A percentile compares a stretch with the other conserved stretches of the same genome.
These are phyloP conservation scores for Pleurotus giganteus DNA, from an alignment of 768 basidiomycete species.

Conservation along the genomic window DNA sequence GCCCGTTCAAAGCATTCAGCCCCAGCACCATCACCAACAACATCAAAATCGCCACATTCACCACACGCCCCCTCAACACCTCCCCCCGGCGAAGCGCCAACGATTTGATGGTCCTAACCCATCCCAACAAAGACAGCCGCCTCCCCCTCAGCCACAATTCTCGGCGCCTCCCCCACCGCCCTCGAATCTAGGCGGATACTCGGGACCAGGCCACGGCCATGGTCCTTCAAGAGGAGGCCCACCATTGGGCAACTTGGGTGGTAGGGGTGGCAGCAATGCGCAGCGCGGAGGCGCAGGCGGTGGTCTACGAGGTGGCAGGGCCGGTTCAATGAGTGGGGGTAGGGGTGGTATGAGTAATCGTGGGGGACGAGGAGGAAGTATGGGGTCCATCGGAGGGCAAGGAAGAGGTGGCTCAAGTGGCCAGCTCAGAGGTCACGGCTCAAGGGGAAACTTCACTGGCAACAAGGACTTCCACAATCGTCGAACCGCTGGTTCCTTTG, in stretches of 20 bases:
- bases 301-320: constrained; percentile 32
- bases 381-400: constrained; percentile 28
- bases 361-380: constrained; percentile 37
- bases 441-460: constrained; percentile 64
- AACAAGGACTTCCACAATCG: constrained; percentile 62
- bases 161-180: constrained; percentile 54
- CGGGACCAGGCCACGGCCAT: constrained; percentile 29
- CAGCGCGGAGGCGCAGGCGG: constrained; percentile 36
- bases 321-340: constrained; percentile 30
- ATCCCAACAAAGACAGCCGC: constrained; percentile 48
- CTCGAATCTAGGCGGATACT: constrained; percentile 35
- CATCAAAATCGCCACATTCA: constrained; percentile 49
- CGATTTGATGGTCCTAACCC: constrained; percentile 79
- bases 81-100: constrained; percentile 91
- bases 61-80: constrained; percentile 72
- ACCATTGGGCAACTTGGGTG: constrained; percentile 44
- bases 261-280: constrained; percentile 26
- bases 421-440: constrained; percentile 59
- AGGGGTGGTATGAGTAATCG: constrained; percentile 31
- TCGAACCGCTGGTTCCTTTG: constrained; percentile 66
- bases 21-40: constrained; percentile 44
- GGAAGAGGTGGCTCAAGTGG: constrained; percentile 43
- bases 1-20: constrained; percentile 41
- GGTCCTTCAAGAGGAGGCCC: constrained; percentile 48
- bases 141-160: constrained; percentile 67